Evolutionary conservation across 129 eudicot species (phyloP).

Genomic region (Chrysanthemum seticuspe): DNA sequence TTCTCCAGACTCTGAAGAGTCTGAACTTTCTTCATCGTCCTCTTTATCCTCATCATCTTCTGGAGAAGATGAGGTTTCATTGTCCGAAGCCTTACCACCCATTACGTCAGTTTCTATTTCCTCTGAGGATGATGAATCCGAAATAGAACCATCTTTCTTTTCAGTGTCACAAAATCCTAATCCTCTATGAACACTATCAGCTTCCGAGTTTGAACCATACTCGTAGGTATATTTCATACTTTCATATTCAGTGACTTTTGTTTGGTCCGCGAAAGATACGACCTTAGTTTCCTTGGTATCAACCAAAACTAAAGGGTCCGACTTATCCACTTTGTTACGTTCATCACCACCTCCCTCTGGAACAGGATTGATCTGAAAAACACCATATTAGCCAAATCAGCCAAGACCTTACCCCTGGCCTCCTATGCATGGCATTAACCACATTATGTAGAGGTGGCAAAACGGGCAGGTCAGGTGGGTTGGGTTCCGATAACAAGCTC

Average conservation of each 20-base stretch:
- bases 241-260: constrained; percentile 39
- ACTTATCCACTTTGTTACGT: constrained; percentile 29
- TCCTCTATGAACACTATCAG: constrained; percentile 64
- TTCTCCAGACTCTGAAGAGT: constrained; percentile 57
- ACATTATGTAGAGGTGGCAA: neutral
- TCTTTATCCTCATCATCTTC: constrained; percentile 45
- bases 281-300: constrained; percentile 44
- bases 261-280: constrained; percentile 53
- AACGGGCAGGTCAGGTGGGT: no score
- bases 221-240: constrained; percentile 40
- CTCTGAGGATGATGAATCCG: constrained; percentile 50
- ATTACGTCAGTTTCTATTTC: constrained; percentile 49
- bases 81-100: no score
- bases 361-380: constrained; percentile 44
- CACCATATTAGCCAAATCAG: constrained; percentile 14
- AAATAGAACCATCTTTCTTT: constrained; percentile 36
- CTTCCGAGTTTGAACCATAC: constrained; percentile 44
- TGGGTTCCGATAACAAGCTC: no score
- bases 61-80: constrained; percentile 24
- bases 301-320: constrained; percentile 50
- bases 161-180: constrained; percentile 65
- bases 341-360: constrained; percentile 30
- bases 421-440: neutral
- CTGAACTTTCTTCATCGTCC: constrained; percentile 45
- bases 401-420: neutral